phyloP scores from a whole-genome alignment of 176 grass and related monocot species.

The Rhipidocladum racemiflorum region DNA sequence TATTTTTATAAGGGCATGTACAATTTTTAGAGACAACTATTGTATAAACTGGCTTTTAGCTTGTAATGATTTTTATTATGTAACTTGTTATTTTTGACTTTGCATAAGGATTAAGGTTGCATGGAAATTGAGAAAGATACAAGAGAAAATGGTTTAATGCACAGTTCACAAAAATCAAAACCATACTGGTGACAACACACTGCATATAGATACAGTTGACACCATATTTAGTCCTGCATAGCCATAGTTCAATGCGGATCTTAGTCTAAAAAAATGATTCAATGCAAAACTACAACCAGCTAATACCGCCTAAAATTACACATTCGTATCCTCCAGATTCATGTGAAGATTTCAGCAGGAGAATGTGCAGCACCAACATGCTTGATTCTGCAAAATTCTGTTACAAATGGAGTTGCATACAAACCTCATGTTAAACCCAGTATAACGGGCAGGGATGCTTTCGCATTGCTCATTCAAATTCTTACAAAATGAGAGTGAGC shows the following conservation, averaged over 20 bases:
- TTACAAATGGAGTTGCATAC: background rate
- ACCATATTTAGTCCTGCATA: background rate
- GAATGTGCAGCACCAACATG: background rate
- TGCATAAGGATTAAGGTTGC: too few relatives aligned
- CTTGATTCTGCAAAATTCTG: constrained; percentile 13
- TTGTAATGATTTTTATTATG: too few relatives aligned
- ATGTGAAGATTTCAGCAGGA: background rate
- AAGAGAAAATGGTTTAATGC: too few relatives aligned
- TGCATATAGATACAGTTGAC: background rate
- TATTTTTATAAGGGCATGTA: too few relatives aligned
- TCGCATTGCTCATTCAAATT: background rate
- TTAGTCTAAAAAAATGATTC: background rate
- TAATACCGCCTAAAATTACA: background rate
- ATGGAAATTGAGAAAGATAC: too few relatives aligned
- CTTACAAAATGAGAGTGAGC: background rate
- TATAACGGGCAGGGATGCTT: background rate
- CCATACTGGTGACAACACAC: background rate
- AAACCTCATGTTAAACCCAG: constrained; percentile 16
- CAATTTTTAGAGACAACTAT: too few relatives aligned
- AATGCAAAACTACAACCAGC: background rate
- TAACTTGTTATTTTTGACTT: too few relatives aligned
- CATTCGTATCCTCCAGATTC: background rate
- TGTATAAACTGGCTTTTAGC: too few relatives aligned
- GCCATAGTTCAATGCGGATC: background rate
- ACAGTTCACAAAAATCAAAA: background rate